Evolutionary conservation across 768 basidiomycete genomes (phyloP).

Genomic region (Multifurca ochricompacta): DNA sequence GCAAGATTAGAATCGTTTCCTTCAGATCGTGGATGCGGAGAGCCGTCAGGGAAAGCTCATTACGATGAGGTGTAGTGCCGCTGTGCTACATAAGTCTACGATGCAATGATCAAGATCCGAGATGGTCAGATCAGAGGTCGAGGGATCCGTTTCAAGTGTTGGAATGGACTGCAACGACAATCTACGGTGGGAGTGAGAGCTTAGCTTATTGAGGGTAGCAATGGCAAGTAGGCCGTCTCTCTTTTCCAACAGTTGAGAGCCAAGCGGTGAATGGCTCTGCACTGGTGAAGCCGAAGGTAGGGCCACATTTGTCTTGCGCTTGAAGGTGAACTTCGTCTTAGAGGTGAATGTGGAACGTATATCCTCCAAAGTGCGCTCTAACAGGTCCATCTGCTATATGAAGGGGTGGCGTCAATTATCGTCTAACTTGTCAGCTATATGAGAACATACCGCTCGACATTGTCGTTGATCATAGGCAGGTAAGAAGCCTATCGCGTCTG

Average conservation of each 20-base stretch:
- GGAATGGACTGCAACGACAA: constrained; percentile 39
- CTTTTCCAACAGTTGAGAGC: not conserved
- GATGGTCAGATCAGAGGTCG: constrained; percentile 51
- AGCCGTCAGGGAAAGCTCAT: constrained; percentile 38
- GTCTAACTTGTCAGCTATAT: not conserved
- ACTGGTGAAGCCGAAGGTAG: not conserved
- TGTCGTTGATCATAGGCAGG: constrained; percentile 70
- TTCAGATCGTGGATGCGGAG: constrained; percentile 57
- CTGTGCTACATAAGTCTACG: constrained; percentile 44
- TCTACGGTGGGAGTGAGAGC: constrained; percentile 38
- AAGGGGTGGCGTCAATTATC: not conserved
- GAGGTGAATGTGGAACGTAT: constrained; percentile 38
- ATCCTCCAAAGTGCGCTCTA: constrained; percentile 50
- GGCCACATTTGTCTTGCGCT: constrained; percentile 33
- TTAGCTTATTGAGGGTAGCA: constrained; percentile 35
- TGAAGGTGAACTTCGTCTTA: constrained; percentile 66
- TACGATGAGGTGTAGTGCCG: not conserved
- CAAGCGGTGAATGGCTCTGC: not conserved
- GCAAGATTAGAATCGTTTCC: constrained; percentile 58
- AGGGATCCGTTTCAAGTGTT: constrained; percentile 23
- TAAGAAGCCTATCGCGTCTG: constrained; percentile 55
- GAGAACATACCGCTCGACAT: constrained; percentile 50
- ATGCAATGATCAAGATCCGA: constrained; percentile 61
- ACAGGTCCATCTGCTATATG: constrained; percentile 53
- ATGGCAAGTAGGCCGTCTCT: constrained; percentile 7